Evolutionary conservation across 345 rosid species (phyloP), one percentile per base, ranked within the genome.

Genomic region (Bretschneidera sinensis): DNA sequence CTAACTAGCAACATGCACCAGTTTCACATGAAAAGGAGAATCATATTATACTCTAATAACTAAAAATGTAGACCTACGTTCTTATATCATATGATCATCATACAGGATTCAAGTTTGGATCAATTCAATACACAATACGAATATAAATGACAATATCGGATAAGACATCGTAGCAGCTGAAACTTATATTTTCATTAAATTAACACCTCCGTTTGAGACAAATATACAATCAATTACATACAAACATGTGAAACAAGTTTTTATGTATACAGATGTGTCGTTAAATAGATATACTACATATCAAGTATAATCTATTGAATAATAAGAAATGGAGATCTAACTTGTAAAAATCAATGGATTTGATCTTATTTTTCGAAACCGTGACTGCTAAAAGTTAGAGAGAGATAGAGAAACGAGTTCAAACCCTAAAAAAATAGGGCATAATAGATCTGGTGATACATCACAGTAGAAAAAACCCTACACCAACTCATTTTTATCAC

Each of bases 311-410:
- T 10, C 15, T 7, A 21, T 21, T 15, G 21, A 72, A 31, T 20
- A 47, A 8, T 51, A 35, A 31, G n/a, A 52, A 52, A 9, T 14
- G n/a, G 58, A 57, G 9, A 67, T 70, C 74, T 63, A 61, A 85
- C 91, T 88, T 81, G 63, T 83, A 83, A 74, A 87, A 87, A 67
- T 87, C 94, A 50, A 87, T 81, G 62, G 94, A 78, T 57, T 84
- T 86, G 86, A 84, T 61, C 78, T 77, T 84, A 75, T 76, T 67
- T 17, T 83, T 57, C 28, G 90, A 78, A 45, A 87, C 57, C 94
- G 84, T 87, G 75, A 70, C 74, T 66, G 59, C 55, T 39, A 19
- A 62, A 57, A 48, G 31, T 39, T 39, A 14, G 16, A 43, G 17
- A 54, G 25, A 48, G 25, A 23, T 15, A 8, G 43, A 20, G n/a